These are phyloP conservation scores for Termitomyces heimii DNA, from an alignment of 768 basidiomycete species.

Conservation along the genomic window DNA sequence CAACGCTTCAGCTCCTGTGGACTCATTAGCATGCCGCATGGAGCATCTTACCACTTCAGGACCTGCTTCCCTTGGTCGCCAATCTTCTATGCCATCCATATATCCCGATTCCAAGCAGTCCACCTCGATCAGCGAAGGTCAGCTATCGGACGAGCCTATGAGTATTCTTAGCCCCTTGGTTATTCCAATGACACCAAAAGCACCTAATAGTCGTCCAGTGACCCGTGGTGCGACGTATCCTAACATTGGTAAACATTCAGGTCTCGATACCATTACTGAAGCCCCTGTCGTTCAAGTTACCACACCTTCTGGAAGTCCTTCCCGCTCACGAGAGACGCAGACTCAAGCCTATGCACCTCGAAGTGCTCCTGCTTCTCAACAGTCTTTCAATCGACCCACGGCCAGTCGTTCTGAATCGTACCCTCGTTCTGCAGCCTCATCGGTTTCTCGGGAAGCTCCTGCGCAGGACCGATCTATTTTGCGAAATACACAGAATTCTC, in stretches of 20 bases:
- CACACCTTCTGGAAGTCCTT: not conserved
- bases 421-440: not conserved
- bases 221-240: constrained; percentile 29
- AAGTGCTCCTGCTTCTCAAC: constrained; percentile 5
- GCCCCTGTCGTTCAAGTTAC: not conserved
- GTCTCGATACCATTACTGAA: constrained; percentile 36
- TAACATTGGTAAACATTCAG: constrained; percentile 17
- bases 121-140: constrained; percentile 17
- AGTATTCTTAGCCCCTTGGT: constrained; percentile 42
- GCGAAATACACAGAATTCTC: not conserved
- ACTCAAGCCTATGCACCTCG: not conserved
- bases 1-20: constrained; percentile 14
- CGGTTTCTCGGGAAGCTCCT: not conserved
- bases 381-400: not conserved
- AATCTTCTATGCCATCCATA: constrained; percentile 26
- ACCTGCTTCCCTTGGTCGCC: constrained; percentile 20
- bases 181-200: constrained; percentile 22
- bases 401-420: constrained; percentile 4
- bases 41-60: constrained; percentile 18
- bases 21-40: constrained; percentile 22
- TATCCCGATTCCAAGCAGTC: constrained; percentile 2
- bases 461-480: not conserved
- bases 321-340: not conserved
- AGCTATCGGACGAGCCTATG: constrained; percentile 39
- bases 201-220: constrained; percentile 14